Percentiles rank a stretch among this genome's conserved stretches.
These are phyloP conservation scores for Cyphellophora attinorum DNA, from an alignment of 2,329 filamentous ascomycete species.

Conservation along the genomic window DNA sequence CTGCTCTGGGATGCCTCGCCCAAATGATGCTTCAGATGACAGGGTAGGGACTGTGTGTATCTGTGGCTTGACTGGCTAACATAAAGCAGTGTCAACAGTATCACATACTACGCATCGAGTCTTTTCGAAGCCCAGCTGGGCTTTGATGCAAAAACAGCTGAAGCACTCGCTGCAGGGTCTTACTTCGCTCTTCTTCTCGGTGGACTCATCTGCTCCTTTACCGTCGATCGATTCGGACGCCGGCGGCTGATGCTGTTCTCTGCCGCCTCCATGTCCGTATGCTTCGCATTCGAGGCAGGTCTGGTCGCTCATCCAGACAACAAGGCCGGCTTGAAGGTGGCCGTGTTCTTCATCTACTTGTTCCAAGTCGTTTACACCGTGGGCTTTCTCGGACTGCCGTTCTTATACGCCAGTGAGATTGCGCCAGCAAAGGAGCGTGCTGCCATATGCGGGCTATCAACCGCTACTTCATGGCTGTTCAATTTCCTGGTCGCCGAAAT, in stretches of 20 bases:
- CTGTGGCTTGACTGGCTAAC: too few species aligned
- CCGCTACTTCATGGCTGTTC: conserved; percentile 54
- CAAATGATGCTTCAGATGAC: conserved; percentile 44
- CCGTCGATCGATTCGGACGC: conserved; percentile 43
- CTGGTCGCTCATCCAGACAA: neutral
- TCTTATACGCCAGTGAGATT: conserved; percentile 56
- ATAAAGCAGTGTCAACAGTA: conserved; percentile 35
- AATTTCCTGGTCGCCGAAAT: conserved; percentile 48
- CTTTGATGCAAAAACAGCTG: conserved; percentile 29
- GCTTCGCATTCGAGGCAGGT: conserved; percentile 28
- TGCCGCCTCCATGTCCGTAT: conserved; percentile 51
- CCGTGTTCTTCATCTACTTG: neutral
- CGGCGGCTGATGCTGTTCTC: conserved; percentile 65
- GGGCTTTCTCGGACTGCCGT: conserved; percentile 45
- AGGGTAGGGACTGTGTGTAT: too few species aligned
- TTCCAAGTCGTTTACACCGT: neutral
- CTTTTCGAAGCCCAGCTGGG: conserved; percentile 34
- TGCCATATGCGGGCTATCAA: conserved; percentile 54
- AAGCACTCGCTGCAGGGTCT: conserved; percentile 42
- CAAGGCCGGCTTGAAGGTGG: neutral
- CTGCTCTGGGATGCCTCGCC: conserved; percentile 45
- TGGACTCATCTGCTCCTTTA: conserved; percentile 41
- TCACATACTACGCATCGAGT: conserved; percentile 33
- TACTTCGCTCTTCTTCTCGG: conserved; percentile 46
- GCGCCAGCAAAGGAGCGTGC: conserved; percentile 53